These are phyloP conservation scores for Amanita jacksonii DNA, from an alignment of 768 basidiomycete genomes.

Conservation along the genomic window DNA sequence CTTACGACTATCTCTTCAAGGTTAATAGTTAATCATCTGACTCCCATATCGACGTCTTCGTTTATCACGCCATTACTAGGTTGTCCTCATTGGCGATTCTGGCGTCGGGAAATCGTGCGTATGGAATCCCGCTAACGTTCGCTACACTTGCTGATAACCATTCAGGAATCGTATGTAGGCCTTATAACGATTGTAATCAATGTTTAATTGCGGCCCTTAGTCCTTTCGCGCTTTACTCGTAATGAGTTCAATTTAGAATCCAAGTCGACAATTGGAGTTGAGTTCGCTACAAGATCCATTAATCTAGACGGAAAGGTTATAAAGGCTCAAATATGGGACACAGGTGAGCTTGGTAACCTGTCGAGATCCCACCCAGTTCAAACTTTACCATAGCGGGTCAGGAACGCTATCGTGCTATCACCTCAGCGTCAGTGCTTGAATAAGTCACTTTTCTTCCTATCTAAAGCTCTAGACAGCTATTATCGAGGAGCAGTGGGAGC, in stretches of 20 bases:
- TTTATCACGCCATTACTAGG: conserved; percentile 35
- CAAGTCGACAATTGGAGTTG: conserved; percentile 98
- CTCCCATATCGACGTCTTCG: not conserved
- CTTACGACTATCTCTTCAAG: conserved; percentile 99
- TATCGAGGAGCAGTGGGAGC: conserved; percentile 96
- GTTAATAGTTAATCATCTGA: conserved; percentile 34
- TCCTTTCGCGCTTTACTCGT: conserved; percentile 98
- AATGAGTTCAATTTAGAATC: conserved; percentile 99
- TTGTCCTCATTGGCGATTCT: conserved; percentile 98
- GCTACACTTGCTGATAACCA: conserved; percentile 7
- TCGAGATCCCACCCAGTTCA: not conserved
- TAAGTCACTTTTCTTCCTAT: conserved; percentile 2
- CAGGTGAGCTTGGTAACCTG: conserved; percentile 45
- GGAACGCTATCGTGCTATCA: conserved; percentile 96
- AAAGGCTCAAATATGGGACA: conserved; percentile 99
- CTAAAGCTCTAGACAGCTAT: conserved; percentile 44
- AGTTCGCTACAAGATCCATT: conserved; percentile 94
- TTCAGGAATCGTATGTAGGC: conserved; percentile 52
- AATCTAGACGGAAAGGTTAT: conserved; percentile 94
- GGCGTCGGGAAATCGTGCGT: conserved; percentile 99
- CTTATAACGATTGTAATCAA: not conserved
- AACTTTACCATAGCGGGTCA: conserved; percentile 60
- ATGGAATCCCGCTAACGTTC: conserved; percentile 10
- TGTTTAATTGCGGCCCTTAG: conserved; percentile 32
- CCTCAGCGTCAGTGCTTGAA: conserved; percentile 67